These are phyloP conservation scores for Mortierella sp. DNA, from an alignment of 371 early-diverging fungal genomes.

Conservation along the genomic window DNA sequence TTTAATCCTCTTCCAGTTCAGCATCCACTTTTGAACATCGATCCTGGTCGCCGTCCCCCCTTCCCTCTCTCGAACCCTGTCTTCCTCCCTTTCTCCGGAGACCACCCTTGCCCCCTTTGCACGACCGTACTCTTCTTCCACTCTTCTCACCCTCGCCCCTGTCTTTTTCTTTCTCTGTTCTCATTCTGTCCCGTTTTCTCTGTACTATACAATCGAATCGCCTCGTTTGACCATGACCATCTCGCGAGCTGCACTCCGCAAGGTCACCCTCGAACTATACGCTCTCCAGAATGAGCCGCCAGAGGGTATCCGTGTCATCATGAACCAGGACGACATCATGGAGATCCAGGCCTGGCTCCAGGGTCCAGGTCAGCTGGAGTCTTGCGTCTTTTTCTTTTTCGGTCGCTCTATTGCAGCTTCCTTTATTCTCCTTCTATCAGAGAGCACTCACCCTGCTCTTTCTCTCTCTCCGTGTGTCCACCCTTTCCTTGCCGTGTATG, in stretches of 20 bases:
- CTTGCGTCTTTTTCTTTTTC: neutral
- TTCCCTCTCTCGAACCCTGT: no score
- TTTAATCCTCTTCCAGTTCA: no score
- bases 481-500: neutral
- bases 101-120: no score
- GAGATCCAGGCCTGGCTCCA: slow-evolving; percentile 86
- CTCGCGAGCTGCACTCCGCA: slow-evolving; percentile 58
- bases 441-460: neutral
- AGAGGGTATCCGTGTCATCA: slow-evolving; percentile 81
- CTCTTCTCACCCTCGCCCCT: no score
- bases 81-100: no score
- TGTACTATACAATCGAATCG: no score
- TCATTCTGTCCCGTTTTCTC: no score
- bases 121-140: no score
- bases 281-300: slow-evolving; percentile 66
- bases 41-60: no score
- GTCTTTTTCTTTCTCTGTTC: no score
- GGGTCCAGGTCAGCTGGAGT: slow-evolving; percentile 72
- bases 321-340: slow-evolving; percentile 75
- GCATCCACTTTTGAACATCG: no score
- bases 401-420: neutral
- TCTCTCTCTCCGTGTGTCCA: neutral
- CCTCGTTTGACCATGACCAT: slow-evolving; percentile 43
- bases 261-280: slow-evolving; percentile 71
- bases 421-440: neutral